Evolutionary conservation across 352 stramenopile species (phyloP), one percentile per base, ranked within the genome.

Genomic region (Pythium chondricola): DNA sequence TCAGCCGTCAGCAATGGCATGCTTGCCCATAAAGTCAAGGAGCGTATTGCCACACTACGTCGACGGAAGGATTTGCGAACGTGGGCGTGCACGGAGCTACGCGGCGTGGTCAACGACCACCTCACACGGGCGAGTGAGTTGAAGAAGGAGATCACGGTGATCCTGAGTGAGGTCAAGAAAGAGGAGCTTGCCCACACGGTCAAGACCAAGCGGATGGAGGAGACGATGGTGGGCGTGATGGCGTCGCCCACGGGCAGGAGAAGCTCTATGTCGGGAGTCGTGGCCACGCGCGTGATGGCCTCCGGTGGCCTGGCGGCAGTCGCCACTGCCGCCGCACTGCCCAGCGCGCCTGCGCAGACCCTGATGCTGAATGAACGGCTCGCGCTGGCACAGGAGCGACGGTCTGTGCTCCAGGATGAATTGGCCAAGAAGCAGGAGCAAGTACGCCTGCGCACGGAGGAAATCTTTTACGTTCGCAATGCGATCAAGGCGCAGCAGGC

Each of bases 381-480:
- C 13, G 14, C 48, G 21, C 27, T 43, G 16, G 52, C 52, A 6
- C 52, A 56, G 0, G 58, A 61, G 18, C 27, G 35, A 25, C 46
- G 43, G 1, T 20, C 38, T 6, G 30, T 52, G 26, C 48, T 67
- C 5, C 26, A 41, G 14, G 54, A 69, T 6, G 55, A 55, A 21
- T 61, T 83, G 4, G 55, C 60, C 20, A n/a, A 66, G 17, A 63
- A 51, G 13, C 65, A 67, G 22, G 43, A 55, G 5, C 46, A 62
- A 6, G 50, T 83, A 2, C 60, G 73, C 20, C 44, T 42, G 17
- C 66, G 64, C 3, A 89, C 74, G 2, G 71, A 85, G 26, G 57
- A 70, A 14, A 81, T 89, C 18, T 89, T 89, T 30, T 64, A 80
- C 35, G 64, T 85, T 10, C 73, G 75, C 7, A 74, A 67, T 25